Percentiles rank a stretch among this genome's conserved stretches.
Conservation (phyloP, 2,329 filamentous ascomycete genomes). For the Pyrenochaeta sp. region DNA sequence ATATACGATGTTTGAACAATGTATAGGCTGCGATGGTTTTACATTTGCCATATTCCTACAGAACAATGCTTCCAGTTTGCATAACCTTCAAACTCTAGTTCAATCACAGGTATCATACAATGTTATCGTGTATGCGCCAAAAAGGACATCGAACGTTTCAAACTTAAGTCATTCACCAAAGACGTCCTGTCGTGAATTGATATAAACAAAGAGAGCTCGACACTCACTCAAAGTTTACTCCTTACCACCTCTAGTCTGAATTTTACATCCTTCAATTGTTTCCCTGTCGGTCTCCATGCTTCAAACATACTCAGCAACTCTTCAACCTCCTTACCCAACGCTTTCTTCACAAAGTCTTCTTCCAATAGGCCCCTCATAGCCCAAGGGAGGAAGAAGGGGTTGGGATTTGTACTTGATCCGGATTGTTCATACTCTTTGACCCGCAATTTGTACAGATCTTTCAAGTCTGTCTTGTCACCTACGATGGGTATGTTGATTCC, state of each 20-base stretch:
- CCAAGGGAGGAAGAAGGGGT: slow-evolving; percentile 93
- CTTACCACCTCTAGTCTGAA: slow-evolving; percentile 91
- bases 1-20: too few relatives aligned
- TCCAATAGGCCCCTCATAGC: slow-evolving; percentile 93
- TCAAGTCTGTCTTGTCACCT: slow-evolving; percentile 33
- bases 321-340: slow-evolving; percentile 78
- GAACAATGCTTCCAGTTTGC: too few relatives aligned
- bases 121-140: not conserved
- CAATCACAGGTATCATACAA: slow-evolving; percentile 3
- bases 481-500: slow-evolving; percentile 44
- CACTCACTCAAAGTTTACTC: slow-evolving; percentile 70
- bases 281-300: slow-evolving; percentile 88
- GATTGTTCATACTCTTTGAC: slow-evolving; percentile 44
- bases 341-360: slow-evolving; percentile 86
- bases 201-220: too few relatives aligned
- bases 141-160: not conserved
- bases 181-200: not conserved
- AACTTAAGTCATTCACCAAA: too few relatives aligned
- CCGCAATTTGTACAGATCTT: slow-evolving; percentile 37
- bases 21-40: not conserved
- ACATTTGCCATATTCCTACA: not conserved
- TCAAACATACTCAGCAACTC: slow-evolving; percentile 89
- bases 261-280: slow-evolving; percentile 94
- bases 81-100: too few relatives aligned
- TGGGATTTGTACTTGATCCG: slow-evolving; percentile 59